These are phyloP conservation scores for Verticillium klebahnii DNA, from an alignment of 2,329 filamentous ascomycete species.

Conservation along the genomic window DNA sequence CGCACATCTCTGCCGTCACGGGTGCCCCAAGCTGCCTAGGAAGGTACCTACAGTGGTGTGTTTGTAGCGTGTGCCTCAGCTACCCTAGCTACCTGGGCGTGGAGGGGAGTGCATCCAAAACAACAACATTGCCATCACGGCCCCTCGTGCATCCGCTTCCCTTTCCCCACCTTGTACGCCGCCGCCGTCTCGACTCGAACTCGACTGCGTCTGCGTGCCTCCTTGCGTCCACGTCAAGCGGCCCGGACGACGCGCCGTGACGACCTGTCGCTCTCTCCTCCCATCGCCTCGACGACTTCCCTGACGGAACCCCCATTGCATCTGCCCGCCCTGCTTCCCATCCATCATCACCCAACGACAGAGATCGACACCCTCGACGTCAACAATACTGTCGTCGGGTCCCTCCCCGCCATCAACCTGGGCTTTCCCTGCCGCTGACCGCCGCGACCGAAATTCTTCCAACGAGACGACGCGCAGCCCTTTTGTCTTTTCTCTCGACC, in stretches of 20 bases:
- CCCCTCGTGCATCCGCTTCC: neutral
- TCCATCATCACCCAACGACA: neutral
- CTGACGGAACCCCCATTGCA: no score
- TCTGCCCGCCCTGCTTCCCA: neutral
- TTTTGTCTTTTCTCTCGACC: no score
- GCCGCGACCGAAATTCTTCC: neutral
- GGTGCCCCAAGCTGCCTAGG: no score
- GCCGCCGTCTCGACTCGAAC: no score
- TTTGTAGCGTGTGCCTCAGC: no score
- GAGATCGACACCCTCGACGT: neutral
- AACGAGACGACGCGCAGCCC: neutral
- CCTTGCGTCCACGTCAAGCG: neutral
- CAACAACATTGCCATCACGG: neutral
- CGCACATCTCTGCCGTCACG: no score
- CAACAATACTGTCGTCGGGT: neutral
- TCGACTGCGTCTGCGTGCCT: neutral
- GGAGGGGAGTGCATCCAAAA: neutral
- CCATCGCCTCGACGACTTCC: neutral
- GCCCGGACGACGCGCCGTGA: neutral
- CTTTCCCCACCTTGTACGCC: neutral
- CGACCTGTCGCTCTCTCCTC: neutral
- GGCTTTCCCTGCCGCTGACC: neutral
- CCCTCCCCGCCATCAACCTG: neutral
- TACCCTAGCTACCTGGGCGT: neutral
- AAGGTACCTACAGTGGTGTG: no score